Evolutionary conservation across 345 rosid genomes (phyloP).

Genomic region (Eutrema japonicum): DNA sequence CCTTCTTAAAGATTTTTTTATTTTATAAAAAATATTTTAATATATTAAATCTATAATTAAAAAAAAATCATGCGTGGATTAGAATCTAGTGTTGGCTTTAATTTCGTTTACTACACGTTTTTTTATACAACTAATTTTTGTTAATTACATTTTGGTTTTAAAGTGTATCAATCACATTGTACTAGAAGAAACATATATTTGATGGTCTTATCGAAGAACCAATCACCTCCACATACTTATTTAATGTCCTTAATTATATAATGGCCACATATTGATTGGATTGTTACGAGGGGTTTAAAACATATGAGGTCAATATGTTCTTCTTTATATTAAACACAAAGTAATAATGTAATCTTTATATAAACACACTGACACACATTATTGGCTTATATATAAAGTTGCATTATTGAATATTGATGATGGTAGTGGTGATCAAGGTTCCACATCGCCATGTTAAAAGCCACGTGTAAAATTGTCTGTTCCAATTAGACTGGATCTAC

Average conservation of each 20-base stretch:
- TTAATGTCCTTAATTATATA: not conserved
- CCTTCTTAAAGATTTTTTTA: no score
- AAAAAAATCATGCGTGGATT: no score
- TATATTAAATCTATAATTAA: no score
- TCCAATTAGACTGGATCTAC: constrained; percentile 20
- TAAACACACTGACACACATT: not conserved
- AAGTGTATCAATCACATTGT: constrained; percentile 28
- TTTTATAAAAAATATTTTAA: no score
- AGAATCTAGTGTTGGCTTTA: no score
- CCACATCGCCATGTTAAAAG: constrained; percentile 33
- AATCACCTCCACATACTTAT: constrained; percentile 38
- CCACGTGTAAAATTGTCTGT: constrained; percentile 27
- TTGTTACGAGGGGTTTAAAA: constrained; percentile 6
- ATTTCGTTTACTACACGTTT: not conserved
- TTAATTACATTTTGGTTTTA: not conserved
- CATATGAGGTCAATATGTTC: not conserved
- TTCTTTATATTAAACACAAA: not conserved
- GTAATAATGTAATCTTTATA: constrained; percentile 8
- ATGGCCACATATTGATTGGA: constrained; percentile 37
- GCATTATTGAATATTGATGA: constrained; percentile 23
- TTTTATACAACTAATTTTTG: not conserved
- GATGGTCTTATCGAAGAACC: constrained; percentile 22
- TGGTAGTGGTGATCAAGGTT: constrained; percentile 15
- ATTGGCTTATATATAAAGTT: constrained; percentile 12
- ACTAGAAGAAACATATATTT: not conserved